Conservation (phyloP, 1,284 basidiomycete genomes). For the Boletellus sp. region DNA sequence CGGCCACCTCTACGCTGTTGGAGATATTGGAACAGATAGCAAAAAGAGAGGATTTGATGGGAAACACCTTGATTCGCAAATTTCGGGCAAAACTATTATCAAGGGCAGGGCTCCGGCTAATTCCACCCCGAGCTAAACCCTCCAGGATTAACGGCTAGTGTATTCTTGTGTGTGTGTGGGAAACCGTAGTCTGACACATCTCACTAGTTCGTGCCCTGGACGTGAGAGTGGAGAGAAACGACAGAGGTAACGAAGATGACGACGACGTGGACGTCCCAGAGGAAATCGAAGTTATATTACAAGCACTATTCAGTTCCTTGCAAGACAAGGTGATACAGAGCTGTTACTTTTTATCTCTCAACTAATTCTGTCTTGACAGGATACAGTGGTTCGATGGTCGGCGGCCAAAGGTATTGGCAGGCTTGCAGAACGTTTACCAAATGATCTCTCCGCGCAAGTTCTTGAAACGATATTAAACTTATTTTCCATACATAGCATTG, state of each 20-base stretch:
- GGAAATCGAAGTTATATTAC: constrained; percentile 73
- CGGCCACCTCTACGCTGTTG: constrained; percentile 43
- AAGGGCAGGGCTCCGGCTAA: constrained; percentile 57
- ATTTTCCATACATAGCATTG: constrained; percentile 65
- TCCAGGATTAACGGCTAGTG: constrained; percentile 36
- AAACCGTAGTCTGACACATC: constrained; percentile 9
- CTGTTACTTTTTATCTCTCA: constrained; percentile 1
- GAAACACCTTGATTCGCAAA: constrained; percentile 67
- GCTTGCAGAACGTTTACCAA: constrained; percentile 77
- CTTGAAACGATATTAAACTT: constrained; percentile 71
- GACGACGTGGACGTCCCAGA: constrained; percentile 75
- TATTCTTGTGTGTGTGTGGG: neutral
- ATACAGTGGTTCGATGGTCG: constrained; percentile 94
- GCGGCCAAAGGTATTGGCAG: constrained; percentile 91
- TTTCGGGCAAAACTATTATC: constrained; percentile 61
- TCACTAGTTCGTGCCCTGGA: constrained; percentile 25
- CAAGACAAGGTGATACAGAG: constrained; percentile 70
- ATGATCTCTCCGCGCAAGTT: constrained; percentile 75
- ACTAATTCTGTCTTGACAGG: constrained; percentile 45
- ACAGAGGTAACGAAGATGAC: constrained; percentile 32
- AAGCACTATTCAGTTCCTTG: constrained; percentile 70
- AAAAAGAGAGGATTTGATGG: constrained; percentile 38
- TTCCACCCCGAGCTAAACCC: constrained; percentile 47
- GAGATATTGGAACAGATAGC: constrained; percentile 43
- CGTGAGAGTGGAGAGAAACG: constrained; percentile 1